Base-by-base conservation (phyloP, 257 asterid species). In the Osmanthus fragrans region DNA sequence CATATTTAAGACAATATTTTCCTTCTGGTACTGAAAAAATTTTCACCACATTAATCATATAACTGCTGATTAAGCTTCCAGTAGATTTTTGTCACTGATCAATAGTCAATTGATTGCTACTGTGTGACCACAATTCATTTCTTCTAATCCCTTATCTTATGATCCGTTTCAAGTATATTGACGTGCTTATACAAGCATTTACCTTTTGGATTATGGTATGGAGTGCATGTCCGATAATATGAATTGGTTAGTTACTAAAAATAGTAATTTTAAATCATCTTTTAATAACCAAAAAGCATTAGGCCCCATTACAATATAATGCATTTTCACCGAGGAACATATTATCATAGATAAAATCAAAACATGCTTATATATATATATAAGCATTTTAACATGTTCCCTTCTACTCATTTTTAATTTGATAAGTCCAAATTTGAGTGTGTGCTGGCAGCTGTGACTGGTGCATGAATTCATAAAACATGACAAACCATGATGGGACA, bases 11-110 rank as follows among this genome's bases (percentile, higher is more conserved):
- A 5, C 30, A 8, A n/a, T 23, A 21, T 58, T 58, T 58, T 58
- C 63, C 63, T 51, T 74, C 74, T 69, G 40, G 70, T 23, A 63
- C 34, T 27, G 5, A 25, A 40, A 78, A 65, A 64, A 39, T 65
- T 33, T 63, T 21, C 73, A 40, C 72, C n/a, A 3, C 18, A 27
- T 25, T 36, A 49, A 51, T 76, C 58, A 13, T 15, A 15, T 49
- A 49, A 3, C 58, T 49, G 7, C 7, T 49, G 21, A 49, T 49
- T 49, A 12, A 49, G 58, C 58, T 49, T 49, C 58, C 6, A 49
- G 4, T 13, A 49, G 21, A 49, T 12, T 49, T 49, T 49, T 49
- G 21, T 16, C 19, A 49, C n/a, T 4, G 58, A 13, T 49, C 7
- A 49, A 16, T 12, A 49, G 58, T 54, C 27, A 54, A 54, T 54